Conservation (phyloP, 2,329 filamentous ascomycete species). For the Penicillium aurantiogriseum region DNA sequence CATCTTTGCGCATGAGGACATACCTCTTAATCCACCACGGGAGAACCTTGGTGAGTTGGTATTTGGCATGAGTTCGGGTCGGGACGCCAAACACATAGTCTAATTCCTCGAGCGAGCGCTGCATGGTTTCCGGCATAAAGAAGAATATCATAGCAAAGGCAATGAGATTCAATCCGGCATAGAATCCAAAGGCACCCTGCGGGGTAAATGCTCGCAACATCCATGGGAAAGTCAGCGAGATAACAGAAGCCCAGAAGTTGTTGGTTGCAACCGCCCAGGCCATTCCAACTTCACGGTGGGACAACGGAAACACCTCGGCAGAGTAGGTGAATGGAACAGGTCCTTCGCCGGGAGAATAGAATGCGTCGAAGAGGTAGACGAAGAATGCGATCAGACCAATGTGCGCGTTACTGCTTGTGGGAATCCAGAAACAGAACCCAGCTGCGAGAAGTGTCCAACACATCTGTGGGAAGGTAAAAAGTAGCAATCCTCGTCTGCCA, state of each 20-base stretch:
- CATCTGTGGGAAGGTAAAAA: constrained; percentile 30
- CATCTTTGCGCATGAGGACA: constrained; percentile 51
- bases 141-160: constrained; percentile 61
- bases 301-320: constrained; percentile 44
- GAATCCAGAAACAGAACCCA: constrained; percentile 26
- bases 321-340: constrained; percentile 24
- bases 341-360: constrained; percentile 58
- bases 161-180: constrained; percentile 55
- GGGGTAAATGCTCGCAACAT: constrained; percentile 46
- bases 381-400: constrained; percentile 25
- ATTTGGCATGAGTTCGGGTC: constrained; percentile 52
- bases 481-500: constrained; percentile 27
- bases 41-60: constrained; percentile 54
- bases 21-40: constrained; percentile 61
- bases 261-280: constrained; percentile 37
- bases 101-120: constrained; percentile 54
- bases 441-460: constrained; percentile 27
- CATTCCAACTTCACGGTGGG: constrained; percentile 48
- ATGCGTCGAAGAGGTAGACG: constrained; percentile 65
- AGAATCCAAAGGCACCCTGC: constrained; percentile 58
- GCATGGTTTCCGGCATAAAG: constrained; percentile 52
- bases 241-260: constrained; percentile 44
- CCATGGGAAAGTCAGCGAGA: constrained; percentile 46
- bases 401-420: constrained; percentile 7
- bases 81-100: constrained; percentile 55